Evolutionary conservation across 306 rosid genomes (phyloP), one percentile per base, ranked within the genome.

Genomic region (Lathyrus oleraceus): DNA sequence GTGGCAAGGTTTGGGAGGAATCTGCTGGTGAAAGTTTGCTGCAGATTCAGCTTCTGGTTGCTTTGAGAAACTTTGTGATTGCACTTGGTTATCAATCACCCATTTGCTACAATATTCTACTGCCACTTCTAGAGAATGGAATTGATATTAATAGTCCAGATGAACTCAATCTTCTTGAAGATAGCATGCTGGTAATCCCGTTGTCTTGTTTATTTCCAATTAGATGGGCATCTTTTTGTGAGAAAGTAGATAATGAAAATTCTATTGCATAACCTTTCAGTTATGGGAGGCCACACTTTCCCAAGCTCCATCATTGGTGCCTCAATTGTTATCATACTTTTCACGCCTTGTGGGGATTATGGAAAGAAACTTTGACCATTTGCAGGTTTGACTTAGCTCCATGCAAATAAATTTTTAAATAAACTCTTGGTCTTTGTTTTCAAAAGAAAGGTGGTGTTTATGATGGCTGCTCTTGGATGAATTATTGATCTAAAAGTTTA

Each of bases 231-330:
- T 30, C 28, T 15, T 64, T 59, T 42, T 59, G 43, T 66, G 74
- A 38, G 67, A 38, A 65, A 38, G 38, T 83, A 38, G 23, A 17
- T 49, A 17, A 27, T 82, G 81, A 73, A 76, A 67, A 10, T 69
- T 15, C 60, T 68, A 28, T 57, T 73, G 62, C 76, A 76, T 81
- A 54, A 56, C 72, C 73, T 61, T 81, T 82, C 95, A 94, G 98
- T 81, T 94, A 79, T 94, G 97, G 98, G 98, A 94, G 80, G 96
- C 96, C 58, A 88, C 98, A 52, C 96, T 94, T 61, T 88, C 94
- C 70, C 91, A 88, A 61, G 97, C 97, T 68, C 94, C 98, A 64
- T 82, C 96, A n/a, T 81, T 90, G 92, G 96, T 85, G 74, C 91
- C 97, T 81, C 93, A 87, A 76, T 82, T 94, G 58, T 80, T 88